Base-by-base conservation (phyloP, 495 filamentous ascomycete genomes). In the Penicillium fimorum region DNA sequence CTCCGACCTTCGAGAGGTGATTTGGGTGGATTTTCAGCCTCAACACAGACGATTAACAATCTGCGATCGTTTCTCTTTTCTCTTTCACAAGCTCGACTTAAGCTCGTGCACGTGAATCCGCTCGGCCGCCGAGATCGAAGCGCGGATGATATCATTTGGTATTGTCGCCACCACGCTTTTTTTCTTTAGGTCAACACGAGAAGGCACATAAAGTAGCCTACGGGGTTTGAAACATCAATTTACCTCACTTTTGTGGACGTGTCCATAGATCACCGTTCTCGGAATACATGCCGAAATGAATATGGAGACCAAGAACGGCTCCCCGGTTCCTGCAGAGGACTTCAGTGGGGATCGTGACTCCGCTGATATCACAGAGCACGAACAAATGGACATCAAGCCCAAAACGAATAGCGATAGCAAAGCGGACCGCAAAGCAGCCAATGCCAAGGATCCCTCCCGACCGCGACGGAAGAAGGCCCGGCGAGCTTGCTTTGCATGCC, bases 391-490 rank as follows among this genome's bases (percentile, higher is more conserved):
- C 32, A 30, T 47, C 73, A 80, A 75, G 72, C 84, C 76, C 70
- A 82, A 69, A 70, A 81, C 75, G 10, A 84, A 85, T 62, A 82
- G 73, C 50, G 71, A 76, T 59, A 82, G 84, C 73, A 74, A 79
- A 44, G 76, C 82, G n/a, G 77, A 76, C 64, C 62, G 84, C 76
- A 84, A 86, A 69, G 79, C 72, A 45, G 67, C 70, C 29, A 81
- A 88, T 69, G 81, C 90, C 32, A 95, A 94, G 69, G 94, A 97
- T 68, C 90, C 92, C 29, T 78, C 85, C 65, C 82, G 94, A 60
- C 91, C 94, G 40, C 81, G 92, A 62, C 84, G 94, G 67, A 98
- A 97, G 80, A 98, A 98, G 81, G 94, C 94, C 32, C 81, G 93
- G 62, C 82, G 94, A 67, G 94, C 94, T 53, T 98, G 94, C 70